Percentiles rank a stretch among this genome's conserved stretches.
phyloP scores from a whole-genome alignment of 2,329 filamentous ascomycete species.

The Fusarium stilboides region DNA sequence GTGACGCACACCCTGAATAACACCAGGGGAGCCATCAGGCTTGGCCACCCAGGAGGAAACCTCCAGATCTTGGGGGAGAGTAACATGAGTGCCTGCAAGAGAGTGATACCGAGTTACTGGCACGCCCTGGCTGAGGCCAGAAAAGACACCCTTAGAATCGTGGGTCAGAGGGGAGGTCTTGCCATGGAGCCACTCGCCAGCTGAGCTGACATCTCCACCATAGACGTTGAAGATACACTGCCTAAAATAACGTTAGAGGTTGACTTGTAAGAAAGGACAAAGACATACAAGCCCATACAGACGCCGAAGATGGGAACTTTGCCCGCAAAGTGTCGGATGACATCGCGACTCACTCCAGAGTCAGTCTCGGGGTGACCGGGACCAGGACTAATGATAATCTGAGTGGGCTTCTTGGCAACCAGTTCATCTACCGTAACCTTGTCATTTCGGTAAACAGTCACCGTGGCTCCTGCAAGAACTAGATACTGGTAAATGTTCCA shows the following conservation, averaged over 20 bases:
- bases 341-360: conserved; percentile 92
- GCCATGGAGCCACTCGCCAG: conserved; percentile 96
- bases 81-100: conserved; percentile 90
- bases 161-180: conserved; percentile 95
- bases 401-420: conserved; percentile 86
- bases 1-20: conserved; percentile 98
- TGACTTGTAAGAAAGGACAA: background rate
- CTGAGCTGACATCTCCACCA: conserved; percentile 90
- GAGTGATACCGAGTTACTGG: conserved; percentile 97
- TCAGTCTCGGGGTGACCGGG: conserved; percentile 94
- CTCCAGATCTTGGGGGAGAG: conserved; percentile 87
- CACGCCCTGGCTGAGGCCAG: conserved; percentile 82
- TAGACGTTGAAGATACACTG: conserved; percentile 98
- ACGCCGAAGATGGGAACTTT: conserved; percentile 98
- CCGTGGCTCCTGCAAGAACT: conserved; percentile 92
- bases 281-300: conserved; percentile 92
- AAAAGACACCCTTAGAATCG: conserved; percentile 93
- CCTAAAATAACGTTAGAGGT: conserved; percentile 57
- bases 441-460: conserved; percentile 93
- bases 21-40: conserved; percentile 82
- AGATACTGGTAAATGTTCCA: conserved; percentile 99
- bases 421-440: conserved; percentile 89
- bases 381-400: conserved; percentile 94
- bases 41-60: conserved; percentile 90
- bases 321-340: conserved; percentile 90